phyloP scores from a whole-genome alignment of 2,329 filamentous ascomycete genomes.

The Lachnellula suecica region DNA sequence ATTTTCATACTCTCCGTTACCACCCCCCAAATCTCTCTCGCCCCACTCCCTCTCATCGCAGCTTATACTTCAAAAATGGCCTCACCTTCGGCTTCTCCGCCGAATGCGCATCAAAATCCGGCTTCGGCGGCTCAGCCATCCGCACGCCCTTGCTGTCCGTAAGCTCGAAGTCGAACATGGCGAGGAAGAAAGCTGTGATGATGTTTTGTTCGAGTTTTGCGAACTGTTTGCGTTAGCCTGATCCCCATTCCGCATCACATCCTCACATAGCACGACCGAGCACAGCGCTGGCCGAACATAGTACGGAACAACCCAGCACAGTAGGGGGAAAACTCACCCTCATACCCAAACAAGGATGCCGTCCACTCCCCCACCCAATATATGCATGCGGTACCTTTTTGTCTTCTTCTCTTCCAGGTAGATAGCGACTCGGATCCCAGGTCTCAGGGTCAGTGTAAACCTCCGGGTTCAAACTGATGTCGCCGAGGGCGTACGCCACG shows the following conservation, averaged over 20 bases:
- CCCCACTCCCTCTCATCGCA: neutral
- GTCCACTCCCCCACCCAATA: conserved; percentile 17
- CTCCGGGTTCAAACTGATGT: conserved; percentile 47
- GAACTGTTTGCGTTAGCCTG: no score
- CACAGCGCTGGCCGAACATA: no score
- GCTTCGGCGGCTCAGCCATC: conserved; percentile 29
- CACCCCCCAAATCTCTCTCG: neutral
- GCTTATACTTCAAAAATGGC: conserved; percentile 38
- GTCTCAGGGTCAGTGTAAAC: conserved; percentile 47
- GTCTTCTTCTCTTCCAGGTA: conserved; percentile 47
- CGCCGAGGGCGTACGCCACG: conserved; percentile 45
- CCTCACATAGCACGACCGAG: no score
- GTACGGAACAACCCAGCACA: neutral
- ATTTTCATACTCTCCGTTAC: neutral
- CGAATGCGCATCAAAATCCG: conserved; percentile 38
- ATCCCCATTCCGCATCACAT: conserved; percentile 5
- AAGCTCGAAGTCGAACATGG: conserved; percentile 47
- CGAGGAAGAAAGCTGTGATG: conserved; percentile 48
- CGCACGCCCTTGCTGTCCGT: conserved; percentile 39
- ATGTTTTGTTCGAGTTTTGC: conserved; percentile 53
- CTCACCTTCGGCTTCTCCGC: conserved; percentile 39
- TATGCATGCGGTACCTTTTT: conserved; percentile 13
- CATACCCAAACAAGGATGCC: conserved; percentile 38
- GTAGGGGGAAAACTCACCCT: conserved; percentile 20
- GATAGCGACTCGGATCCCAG: conserved; percentile 51